Evolutionary conservation across 2,329 filamentous ascomycete genomes (phyloP).

Genomic region (Chaetomiaceae sp.): DNA sequence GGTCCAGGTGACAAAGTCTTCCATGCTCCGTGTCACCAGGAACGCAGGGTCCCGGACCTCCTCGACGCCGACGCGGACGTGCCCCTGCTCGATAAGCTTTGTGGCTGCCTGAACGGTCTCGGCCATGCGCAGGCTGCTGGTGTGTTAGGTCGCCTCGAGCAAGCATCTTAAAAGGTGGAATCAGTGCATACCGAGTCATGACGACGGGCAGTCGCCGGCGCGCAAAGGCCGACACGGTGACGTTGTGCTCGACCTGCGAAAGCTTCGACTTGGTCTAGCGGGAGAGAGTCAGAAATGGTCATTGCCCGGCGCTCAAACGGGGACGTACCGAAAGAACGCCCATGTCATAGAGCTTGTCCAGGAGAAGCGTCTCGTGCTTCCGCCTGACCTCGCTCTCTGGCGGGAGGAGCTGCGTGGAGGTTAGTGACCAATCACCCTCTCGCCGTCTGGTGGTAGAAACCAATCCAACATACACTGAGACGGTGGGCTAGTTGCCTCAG

Average conservation of each 20-base stretch:
- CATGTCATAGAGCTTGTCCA: slow-evolving; percentile 92
- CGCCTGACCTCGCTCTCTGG: slow-evolving; percentile 70
- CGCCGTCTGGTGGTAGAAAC: too few relatives aligned
- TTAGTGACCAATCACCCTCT: neutral
- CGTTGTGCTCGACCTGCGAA: slow-evolving; percentile 78
- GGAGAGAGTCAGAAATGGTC: neutral
- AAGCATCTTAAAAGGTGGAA: neutral
- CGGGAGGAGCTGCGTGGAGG: slow-evolving; percentile 55
- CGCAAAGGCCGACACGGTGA: slow-evolving; percentile 86
- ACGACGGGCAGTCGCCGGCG: slow-evolving; percentile 79
- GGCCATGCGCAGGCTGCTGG: slow-evolving; percentile 72
- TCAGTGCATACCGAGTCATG: slow-evolving; percentile 43
- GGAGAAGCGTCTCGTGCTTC: slow-evolving; percentile 79
- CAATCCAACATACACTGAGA: slow-evolving; percentile 48
- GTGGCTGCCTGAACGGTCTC: slow-evolving; percentile 81
- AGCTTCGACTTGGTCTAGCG: slow-evolving; percentile 63
- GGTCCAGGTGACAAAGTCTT: slow-evolving; percentile 96
- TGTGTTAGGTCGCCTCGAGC: slow-evolving; percentile 51
- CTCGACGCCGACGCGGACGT: slow-evolving; percentile 86
- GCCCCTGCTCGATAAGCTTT: slow-evolving; percentile 89
- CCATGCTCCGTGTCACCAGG: slow-evolving; percentile 80
- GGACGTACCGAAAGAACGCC: slow-evolving; percentile 61
- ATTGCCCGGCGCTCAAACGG: neutral
- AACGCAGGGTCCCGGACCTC: slow-evolving; percentile 87
- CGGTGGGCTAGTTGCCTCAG: slow-evolving; percentile 85